Percentiles rank a stretch among this genome's conserved stretches.
Conservation (phyloP, 257 asterid species). For the Solanum peruvianum region DNA sequence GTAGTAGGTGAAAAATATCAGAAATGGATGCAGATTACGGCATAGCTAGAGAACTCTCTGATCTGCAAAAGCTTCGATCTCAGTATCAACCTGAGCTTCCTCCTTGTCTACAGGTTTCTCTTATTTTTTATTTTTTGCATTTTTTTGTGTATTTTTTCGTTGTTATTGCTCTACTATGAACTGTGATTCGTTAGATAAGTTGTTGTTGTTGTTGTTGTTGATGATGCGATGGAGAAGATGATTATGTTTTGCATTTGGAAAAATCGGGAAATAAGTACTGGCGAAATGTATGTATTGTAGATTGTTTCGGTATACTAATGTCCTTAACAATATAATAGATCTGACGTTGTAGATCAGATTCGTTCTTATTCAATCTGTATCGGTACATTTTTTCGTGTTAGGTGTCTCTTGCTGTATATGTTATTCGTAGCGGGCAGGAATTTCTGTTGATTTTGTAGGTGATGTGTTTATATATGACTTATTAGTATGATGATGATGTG, state of each 20-base stretch:
- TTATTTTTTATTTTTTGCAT: not conserved
- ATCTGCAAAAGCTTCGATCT: slow-evolving; percentile 75
- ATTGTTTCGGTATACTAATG: not conserved
- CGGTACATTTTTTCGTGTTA: not conserved
- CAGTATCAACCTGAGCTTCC: slow-evolving; percentile 71
- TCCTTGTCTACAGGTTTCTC: slow-evolving; percentile 81
- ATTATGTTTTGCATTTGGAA: not conserved
- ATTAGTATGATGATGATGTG: not conserved
- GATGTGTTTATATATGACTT: not conserved
- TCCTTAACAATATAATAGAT: not conserved
- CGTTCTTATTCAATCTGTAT: not conserved
- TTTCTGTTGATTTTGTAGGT: not conserved
- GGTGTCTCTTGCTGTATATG: not conserved
- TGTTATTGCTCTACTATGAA: not conserved
- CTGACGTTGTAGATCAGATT: not conserved
- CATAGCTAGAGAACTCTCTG: slow-evolving; percentile 61
- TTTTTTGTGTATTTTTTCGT: not conserved
- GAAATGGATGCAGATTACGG: slow-evolving; percentile 85
- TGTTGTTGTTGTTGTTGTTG: not conserved
- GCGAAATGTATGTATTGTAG: not conserved
- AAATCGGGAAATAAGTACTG: not conserved
- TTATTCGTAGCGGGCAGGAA: not conserved
- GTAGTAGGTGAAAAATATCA: not conserved
- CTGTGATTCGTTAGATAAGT: not conserved
- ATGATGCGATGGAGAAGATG: not conserved